Conservation (phyloP, 495 filamentous ascomycete genomes). For the Penicillium dipodomyicola region DNA sequence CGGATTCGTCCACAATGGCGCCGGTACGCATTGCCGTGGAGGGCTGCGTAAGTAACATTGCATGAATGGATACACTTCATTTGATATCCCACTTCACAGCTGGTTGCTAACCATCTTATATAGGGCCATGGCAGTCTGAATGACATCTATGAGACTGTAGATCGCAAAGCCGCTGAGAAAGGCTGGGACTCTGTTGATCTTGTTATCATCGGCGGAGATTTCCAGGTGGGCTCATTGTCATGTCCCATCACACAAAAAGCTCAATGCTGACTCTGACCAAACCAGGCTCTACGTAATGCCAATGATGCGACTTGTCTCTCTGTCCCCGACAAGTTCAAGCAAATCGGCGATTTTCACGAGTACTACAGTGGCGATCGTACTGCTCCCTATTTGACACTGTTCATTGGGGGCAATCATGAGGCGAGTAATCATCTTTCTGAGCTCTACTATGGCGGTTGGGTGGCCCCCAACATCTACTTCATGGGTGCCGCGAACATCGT, state of each 20-base stretch:
- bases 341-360: conserved; percentile 84
- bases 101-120: conserved; percentile 14
- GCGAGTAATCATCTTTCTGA: conserved; percentile 83
- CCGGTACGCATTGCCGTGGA: conserved; percentile 13
- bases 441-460: conserved; percentile 96
- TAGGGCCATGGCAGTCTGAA: conserved; percentile 89
- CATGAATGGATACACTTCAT: neutral
- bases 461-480: conserved; percentile 95
- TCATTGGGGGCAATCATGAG: conserved; percentile 94
- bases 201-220: conserved; percentile 87
- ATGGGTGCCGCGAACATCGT: conserved; percentile 87
- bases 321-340: conserved; percentile 77
- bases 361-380: conserved; percentile 78
- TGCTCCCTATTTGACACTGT: conserved; percentile 87
- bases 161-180: conserved; percentile 57
- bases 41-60: conserved; percentile 17
- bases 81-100: neutral
- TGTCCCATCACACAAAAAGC: neutral
- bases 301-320: conserved; percentile 84
- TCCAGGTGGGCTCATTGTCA: conserved; percentile 57
- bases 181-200: conserved; percentile 77
- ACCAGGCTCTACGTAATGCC: conserved; percentile 78
- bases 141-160: conserved; percentile 79
- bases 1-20: conserved; percentile 1
- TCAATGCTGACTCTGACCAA: conserved; percentile 27